Conservation (phyloP, 2,329 filamentous ascomycete species). For the Podosphaera xanthii region DNA sequence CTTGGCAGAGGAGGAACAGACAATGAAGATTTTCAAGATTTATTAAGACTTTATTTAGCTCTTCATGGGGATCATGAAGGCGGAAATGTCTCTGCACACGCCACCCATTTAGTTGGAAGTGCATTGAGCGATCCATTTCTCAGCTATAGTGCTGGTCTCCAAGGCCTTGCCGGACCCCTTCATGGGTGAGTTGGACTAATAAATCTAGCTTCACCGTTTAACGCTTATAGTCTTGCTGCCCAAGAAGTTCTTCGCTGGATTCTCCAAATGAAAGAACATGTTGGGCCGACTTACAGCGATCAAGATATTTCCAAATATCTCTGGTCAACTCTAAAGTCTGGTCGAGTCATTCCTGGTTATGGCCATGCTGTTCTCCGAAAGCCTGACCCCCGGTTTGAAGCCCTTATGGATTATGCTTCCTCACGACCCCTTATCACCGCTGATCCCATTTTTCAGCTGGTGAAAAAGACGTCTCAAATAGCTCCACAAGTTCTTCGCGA, state of each 20-base stretch:
- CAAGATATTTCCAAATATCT: constrained; percentile 73
- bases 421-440: constrained; percentile 63
- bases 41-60: constrained; percentile 80
- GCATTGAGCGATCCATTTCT: constrained; percentile 89
- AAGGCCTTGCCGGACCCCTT: constrained; percentile 83
- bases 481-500: constrained; percentile 76
- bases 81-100: constrained; percentile 87
- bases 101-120: constrained; percentile 85
- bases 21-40: constrained; percentile 85
- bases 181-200: constrained; percentile 35
- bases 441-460: constrained; percentile 82
- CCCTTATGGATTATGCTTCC: constrained; percentile 84
- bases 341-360: constrained; percentile 79
- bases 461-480: constrained; percentile 79
- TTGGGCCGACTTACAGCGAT: constrained; percentile 56
- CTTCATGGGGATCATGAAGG: constrained; percentile 97
- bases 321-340: constrained; percentile 80
- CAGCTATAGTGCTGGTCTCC: constrained; percentile 84
- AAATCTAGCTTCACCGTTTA: neutral
- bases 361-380: constrained; percentile 91
- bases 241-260: constrained; percentile 97
- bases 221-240: constrained; percentile 45
- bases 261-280: constrained; percentile 76
- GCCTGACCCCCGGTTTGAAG: constrained; percentile 89
- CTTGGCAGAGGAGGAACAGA: constrained; percentile 73